Evolutionary conservation across 148 eudicot species (phyloP), one percentile per base, ranked within the genome.

Genomic region (Chenopodium formosanum): DNA sequence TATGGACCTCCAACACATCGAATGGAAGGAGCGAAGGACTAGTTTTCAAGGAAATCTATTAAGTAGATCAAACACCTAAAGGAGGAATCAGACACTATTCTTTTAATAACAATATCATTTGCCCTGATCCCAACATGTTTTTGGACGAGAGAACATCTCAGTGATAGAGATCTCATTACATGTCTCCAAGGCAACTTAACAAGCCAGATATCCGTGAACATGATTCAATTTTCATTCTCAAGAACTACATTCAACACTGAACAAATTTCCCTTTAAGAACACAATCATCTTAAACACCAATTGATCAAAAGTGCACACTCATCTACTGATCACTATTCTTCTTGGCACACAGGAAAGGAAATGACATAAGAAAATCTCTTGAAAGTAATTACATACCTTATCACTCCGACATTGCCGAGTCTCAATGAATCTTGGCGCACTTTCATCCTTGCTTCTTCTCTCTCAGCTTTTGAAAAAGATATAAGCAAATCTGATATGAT

Each of bases 361-460:
- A 50, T 25, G 77, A 27, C 62, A 48, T 25, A 25, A 48, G 25
- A 34, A 81, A 65, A 7, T 40, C 46, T 11, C 32, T 19, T 44
- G 25, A 14, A 29, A 31, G 9, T 56, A 27, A 22, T 16, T n/a
- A 16, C 37, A 52, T 85, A 94, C 99, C 99, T 94, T 82, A 92
- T 87, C 47, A 97, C 91, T 77, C 98, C 98, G 32, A 97, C 98
- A 88, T 92, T 97, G 72, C 99, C 99, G 78, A 97, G 95, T 87
- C 98, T 91, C 88, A 92, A 78, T 68, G 97, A 94, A 85, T 97
- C 98, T 75, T 97, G 97, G 32, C 98, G 93, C 74, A 97, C 93
- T 91, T 90, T 97, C 93, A 92, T 87, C 85, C 99, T 92, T 60
- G 99, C 91, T 86, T 97, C 99, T 88, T 92, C 95, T 83, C 99